Evolutionary conservation across 108 stramenopile genomes (phyloP), one percentile per base, ranked within the genome.

Genomic region (Stephanodiscus minutulus): DNA sequence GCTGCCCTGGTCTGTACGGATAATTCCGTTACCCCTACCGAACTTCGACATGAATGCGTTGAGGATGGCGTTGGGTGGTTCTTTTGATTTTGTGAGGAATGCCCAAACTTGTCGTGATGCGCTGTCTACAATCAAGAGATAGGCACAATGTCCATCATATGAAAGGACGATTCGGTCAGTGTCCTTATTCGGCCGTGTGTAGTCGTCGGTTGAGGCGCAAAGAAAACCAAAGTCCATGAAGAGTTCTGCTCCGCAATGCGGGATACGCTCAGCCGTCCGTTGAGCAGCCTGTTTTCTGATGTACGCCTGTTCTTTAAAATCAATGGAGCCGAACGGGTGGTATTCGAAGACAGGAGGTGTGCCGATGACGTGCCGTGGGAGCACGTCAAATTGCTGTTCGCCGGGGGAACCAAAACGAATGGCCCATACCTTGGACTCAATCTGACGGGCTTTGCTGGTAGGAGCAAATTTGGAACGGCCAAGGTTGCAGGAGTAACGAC

Each of bases 191-290:
- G 47, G 47, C 7, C 18, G 47, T n/a, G 2, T 48, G 47, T 48
- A 48, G 47, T 48, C 47, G 2, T 48, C 47, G 2, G 46, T 27
- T 5, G 67, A 57, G 10, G 67, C 53, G 24, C 67, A n/a, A 3
- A 68, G 4, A 27, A 68, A 68, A 1, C 54, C 67, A 68, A 57
- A 68, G 41, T 68, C 67, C 36, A 57, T 37, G 57, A 56, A 57
- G n/a, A 68, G 56, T 39, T 33, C 31, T 2, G 31, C 31, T 4
- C 31, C 31, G 5, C 31, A 33, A 4, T 2, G 2, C 3, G 31
- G 31, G 2, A 33, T 5, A 33, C 31, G 31, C 5, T 33, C 31
- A 5, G 31, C 31, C 3, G 31, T 33, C 31, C 31, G 31, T n/a
- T n/a, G n/a, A n/a, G n/a, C n/a, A n/a, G n/a, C n/a, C n/a, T n/a